phyloP scores from a whole-genome alignment of 1,139 yeast species.

The Diutina rugosa region DNA sequence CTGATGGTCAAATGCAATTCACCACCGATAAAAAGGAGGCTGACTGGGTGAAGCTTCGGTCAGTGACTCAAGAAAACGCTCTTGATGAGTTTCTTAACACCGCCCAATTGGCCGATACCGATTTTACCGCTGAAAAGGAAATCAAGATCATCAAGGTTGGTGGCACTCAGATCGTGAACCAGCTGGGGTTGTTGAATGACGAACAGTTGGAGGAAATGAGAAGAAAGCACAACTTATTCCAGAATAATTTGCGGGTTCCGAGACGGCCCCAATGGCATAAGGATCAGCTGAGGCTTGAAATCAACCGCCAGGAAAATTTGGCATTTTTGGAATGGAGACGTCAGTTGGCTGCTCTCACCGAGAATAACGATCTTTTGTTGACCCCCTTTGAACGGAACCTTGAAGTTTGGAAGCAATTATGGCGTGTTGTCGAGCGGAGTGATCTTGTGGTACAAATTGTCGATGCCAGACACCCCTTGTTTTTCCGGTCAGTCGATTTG shows the following conservation, averaged over 20 bases:
- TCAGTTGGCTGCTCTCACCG: constrained; percentile 73
- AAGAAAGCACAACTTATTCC: constrained; percentile 62
- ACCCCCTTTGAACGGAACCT: constrained; percentile 96
- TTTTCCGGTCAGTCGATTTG: constrained; percentile 82
- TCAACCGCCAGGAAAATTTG: constrained; percentile 81
- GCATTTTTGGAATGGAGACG: constrained; percentile 93
- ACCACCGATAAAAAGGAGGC: constrained; percentile 78
- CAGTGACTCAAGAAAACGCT: constrained; percentile 90
- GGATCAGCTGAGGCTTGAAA: constrained; percentile 57
- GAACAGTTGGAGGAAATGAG: constrained; percentile 51
- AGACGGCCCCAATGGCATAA: constrained; percentile 82
- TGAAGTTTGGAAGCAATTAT: constrained; percentile 96
- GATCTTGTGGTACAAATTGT: constrained; percentile 94
- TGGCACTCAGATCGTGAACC: constrained; percentile 36
- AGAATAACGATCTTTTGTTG: constrained; percentile 65
- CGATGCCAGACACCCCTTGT: constrained; percentile 89
- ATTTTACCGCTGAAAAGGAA: constrained; percentile 87
- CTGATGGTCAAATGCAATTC: constrained; percentile 79
- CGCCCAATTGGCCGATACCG: constrained; percentile 92
- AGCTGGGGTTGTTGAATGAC: constrained; percentile 40
- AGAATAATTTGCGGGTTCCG: constrained; percentile 81
- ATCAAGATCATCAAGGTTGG: constrained; percentile 77
- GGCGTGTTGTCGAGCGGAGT: constrained; percentile 96
- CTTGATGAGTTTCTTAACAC: constrained; percentile 90
- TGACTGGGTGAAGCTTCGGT: constrained; percentile 78